Evolutionary conservation across 2,329 filamentous ascomycete species (phyloP).

Genomic region (Hymenoscyphus fraxineus): DNA sequence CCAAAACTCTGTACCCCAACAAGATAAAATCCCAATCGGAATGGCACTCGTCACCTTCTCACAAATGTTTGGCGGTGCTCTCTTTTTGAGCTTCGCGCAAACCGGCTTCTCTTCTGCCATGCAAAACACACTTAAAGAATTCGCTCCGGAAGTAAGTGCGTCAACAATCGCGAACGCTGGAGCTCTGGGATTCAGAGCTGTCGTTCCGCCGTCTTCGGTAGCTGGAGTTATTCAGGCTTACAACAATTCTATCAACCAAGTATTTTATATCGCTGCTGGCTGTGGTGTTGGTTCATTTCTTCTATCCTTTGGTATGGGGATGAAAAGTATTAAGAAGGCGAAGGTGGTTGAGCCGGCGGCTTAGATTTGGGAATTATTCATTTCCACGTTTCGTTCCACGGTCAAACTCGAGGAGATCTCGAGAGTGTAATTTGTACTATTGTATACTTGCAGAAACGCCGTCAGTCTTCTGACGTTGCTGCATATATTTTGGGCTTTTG

Average conservation of each 20-base stretch:
- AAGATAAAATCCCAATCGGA: slow-evolving; percentile 31
- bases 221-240: slow-evolving; percentile 41
- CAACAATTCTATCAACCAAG: slow-evolving; percentile 30
- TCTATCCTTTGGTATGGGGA: slow-evolving; percentile 42
- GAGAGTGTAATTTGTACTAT: not conserved
- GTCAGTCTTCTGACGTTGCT: not conserved
- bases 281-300: slow-evolving; percentile 16
- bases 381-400: not conserved
- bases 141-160: slow-evolving; percentile 35
- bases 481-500: not conserved
- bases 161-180: slow-evolving; percentile 39
- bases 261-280: slow-evolving; percentile 25
- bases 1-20: slow-evolving; percentile 29
- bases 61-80: slow-evolving; percentile 32
- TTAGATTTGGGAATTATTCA: not conserved
- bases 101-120: slow-evolving; percentile 29
- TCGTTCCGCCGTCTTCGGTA: slow-evolving; percentile 35
- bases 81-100: slow-evolving; percentile 34
- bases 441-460: not conserved
- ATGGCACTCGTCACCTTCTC: slow-evolving; percentile 36
- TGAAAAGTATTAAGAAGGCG: slow-evolving; percentile 42
- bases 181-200: slow-evolving; percentile 38
- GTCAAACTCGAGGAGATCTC: not conserved
- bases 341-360: slow-evolving; percentile 15
- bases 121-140: slow-evolving; percentile 31